These are phyloP conservation scores for Mortierella claussenii DNA, from an alignment of 192 early-diverging fungal genomes.

Conservation along the genomic window DNA sequence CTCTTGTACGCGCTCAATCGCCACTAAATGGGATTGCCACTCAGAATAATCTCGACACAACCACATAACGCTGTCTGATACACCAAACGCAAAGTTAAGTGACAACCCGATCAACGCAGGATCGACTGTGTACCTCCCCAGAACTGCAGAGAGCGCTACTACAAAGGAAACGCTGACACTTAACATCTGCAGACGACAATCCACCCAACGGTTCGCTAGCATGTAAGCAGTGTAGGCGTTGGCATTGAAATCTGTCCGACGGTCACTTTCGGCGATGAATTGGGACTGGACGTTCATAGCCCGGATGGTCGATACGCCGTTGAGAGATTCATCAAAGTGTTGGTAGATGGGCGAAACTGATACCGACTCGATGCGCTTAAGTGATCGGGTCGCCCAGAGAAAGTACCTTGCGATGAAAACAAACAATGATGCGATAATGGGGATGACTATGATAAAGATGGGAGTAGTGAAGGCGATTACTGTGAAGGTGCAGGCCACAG, in stretches of 20 bases:
- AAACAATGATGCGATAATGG: slow-evolving; percentile 10
- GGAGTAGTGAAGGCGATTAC: slow-evolving; percentile 55
- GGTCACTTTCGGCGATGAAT: slow-evolving; percentile 34
- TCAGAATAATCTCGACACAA: slow-evolving; percentile 73
- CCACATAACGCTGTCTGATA: slow-evolving; percentile 82
- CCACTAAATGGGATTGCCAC: slow-evolving; percentile 85
- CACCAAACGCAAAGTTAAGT: slow-evolving; percentile 79
- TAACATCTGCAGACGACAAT: slow-evolving; percentile 73
- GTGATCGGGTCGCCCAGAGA: slow-evolving; percentile 37
- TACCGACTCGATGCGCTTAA: slow-evolving; percentile 58
- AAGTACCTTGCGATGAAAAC: slow-evolving; percentile 21
- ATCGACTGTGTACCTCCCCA: slow-evolving; percentile 59
- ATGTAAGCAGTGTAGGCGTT: slow-evolving; percentile 21
- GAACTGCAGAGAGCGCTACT: slow-evolving; percentile 68
- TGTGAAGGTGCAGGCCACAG: slow-evolving; percentile 30
- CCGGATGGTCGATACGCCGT: slow-evolving; percentile 37
- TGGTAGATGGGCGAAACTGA: slow-evolving; percentile 40
- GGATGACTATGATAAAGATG: slow-evolving; percentile 19
- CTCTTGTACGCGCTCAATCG: slow-evolving; percentile 87
- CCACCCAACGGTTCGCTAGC: slow-evolving; percentile 82
- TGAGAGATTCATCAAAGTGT: slow-evolving; percentile 41
- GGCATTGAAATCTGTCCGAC: slow-evolving; percentile 68
- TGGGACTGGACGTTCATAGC: slow-evolving; percentile 34
- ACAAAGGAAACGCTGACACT: slow-evolving; percentile 74
- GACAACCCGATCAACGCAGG: slow-evolving; percentile 83